Evolutionary conservation across 208 protist species (phyloP).

Genomic region (Herpetomonas samuelpessoai): DNA sequence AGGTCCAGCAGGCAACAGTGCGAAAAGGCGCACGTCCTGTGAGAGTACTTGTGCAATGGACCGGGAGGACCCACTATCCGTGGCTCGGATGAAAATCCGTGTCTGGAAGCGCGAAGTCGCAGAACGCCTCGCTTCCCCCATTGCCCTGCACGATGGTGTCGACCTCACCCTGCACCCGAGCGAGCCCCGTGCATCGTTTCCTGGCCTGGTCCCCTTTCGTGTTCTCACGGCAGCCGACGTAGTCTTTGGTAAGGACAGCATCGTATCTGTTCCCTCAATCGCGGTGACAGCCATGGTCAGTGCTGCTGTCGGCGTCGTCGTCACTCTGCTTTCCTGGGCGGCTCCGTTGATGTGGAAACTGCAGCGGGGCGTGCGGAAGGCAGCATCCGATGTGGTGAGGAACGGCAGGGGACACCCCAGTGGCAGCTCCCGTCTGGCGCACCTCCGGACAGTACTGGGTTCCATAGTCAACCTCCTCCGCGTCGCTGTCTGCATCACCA

Average conservation of each 20-base stretch:
- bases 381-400: background rate
- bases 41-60: background rate
- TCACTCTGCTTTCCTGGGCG: slow-evolving; percentile 17
- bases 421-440: too few species aligned
- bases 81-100: slow-evolving; percentile 33
- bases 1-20: background rate
- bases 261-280: slow-evolving; percentile 41
- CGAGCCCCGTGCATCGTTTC: slow-evolving; percentile 20
- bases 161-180: slow-evolving; percentile 41
- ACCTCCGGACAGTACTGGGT: background rate
- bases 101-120: slow-evolving; percentile 39
- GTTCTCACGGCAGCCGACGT: slow-evolving; percentile 30
- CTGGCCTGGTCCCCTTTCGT: slow-evolving; percentile 30
- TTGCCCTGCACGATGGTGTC: slow-evolving; percentile 14
- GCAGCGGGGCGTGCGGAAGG: background rate
- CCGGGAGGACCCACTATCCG: slow-evolving; percentile 16
- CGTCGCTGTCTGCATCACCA: background rate
- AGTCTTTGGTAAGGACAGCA: slow-evolving; percentile 3
- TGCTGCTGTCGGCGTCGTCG: slow-evolving; percentile 26
- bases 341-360: background rate
- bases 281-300: slow-evolving; percentile 28
- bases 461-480: background rate
- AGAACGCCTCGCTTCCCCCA: background rate
- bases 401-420: too few species aligned
- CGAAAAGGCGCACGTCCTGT: too few species aligned